Evolutionary conservation across 331 rosid species (phyloP).

Genomic region (Arachis monticola): DNA sequence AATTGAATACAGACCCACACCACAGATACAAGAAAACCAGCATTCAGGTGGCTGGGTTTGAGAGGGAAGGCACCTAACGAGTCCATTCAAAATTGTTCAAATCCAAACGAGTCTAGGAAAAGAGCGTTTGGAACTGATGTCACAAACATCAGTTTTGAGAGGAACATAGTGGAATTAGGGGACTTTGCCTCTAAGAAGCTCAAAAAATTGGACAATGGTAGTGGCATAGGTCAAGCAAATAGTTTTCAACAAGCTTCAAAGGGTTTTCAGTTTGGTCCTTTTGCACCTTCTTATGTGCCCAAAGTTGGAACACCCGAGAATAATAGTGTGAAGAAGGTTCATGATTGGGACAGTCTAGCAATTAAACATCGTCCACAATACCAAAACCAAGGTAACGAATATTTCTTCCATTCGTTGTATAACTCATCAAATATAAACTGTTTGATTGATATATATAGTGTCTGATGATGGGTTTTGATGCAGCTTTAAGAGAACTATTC

Average conservation of each 20-base stretch:
- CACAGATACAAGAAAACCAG: conserved; percentile 78
- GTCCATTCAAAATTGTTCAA: conserved; percentile 30
- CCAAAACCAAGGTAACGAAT: conserved; percentile 75
- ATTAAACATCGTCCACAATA: conserved; percentile 71
- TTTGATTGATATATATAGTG: neutral
- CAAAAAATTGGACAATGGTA: conserved; percentile 41
- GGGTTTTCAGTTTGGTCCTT: conserved; percentile 85
- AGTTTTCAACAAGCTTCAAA: conserved; percentile 44
- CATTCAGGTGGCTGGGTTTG: conserved; percentile 86
- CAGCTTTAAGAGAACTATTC: conserved; percentile 85
- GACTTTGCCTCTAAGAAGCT: conserved; percentile 40
- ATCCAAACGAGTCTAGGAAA: conserved; percentile 56
- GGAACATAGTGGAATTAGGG: conserved; percentile 48
- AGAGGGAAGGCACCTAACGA: conserved; percentile 45
- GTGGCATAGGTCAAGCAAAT: conserved; percentile 37
- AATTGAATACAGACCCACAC: conserved; percentile 72
- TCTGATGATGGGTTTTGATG: conserved; percentile 25
- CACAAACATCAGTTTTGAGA: conserved; percentile 64
- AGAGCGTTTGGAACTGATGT: conserved; percentile 79
- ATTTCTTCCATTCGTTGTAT: conserved; percentile 19
- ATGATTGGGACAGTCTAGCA: conserved; percentile 69
- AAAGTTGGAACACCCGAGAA: conserved; percentile 51
- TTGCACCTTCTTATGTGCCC: conserved; percentile 68
- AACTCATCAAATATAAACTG: neutral
- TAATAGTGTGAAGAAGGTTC: conserved; percentile 46